phyloP scores from a whole-genome alignment of 2,329 filamentous ascomycete genomes.

The Aspergillus chevalieri region DNA sequence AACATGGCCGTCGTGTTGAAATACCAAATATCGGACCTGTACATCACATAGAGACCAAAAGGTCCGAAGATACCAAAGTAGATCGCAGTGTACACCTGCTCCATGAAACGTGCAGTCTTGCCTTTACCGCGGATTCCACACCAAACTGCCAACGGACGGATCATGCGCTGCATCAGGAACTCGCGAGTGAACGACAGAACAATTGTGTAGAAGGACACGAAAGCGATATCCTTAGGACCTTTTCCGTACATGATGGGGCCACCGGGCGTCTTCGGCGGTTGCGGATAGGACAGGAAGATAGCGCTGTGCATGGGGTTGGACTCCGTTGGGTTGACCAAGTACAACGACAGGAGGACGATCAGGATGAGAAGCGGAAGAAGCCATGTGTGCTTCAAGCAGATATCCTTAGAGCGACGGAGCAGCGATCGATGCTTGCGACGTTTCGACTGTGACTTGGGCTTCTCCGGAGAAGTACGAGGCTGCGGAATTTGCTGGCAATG shows the following conservation, averaged over 20 bases:
- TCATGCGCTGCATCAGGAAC: constrained; percentile 87
- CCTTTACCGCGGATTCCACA: constrained; percentile 64
- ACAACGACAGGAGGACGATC: constrained; percentile 57
- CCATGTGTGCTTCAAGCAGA: constrained; percentile 52
- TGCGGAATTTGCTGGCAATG: constrained; percentile 15
- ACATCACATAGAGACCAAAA: constrained; percentile 85
- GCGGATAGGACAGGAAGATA: constrained; percentile 83
- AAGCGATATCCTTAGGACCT: constrained; percentile 76
- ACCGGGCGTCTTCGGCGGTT: constrained; percentile 50
- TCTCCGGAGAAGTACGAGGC: constrained; percentile 20
- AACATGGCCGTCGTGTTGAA: constrained; percentile 92
- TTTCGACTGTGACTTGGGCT: constrained; percentile 35
- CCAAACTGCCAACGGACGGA: constrained; percentile 67
- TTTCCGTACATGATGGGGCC: constrained; percentile 71
- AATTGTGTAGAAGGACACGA: constrained; percentile 82
- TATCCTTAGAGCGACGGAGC: constrained; percentile 39
- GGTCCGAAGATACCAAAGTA: constrained; percentile 83
- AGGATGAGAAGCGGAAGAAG: constrained; percentile 64
- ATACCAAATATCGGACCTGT: constrained; percentile 85
- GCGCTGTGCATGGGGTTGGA: constrained; percentile 74
- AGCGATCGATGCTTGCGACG: constrained; percentile 39
- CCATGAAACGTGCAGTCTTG: constrained; percentile 90
- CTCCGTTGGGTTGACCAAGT: constrained; percentile 67
- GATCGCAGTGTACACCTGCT: constrained; percentile 88
- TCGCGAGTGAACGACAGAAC: constrained; percentile 90